A percentile compares a stretch with the other conserved stretches of the same genome.
These are phyloP conservation scores for Penicillium odoratum DNA, from an alignment of 495 filamentous ascomycete genomes.

Conservation along the genomic window DNA sequence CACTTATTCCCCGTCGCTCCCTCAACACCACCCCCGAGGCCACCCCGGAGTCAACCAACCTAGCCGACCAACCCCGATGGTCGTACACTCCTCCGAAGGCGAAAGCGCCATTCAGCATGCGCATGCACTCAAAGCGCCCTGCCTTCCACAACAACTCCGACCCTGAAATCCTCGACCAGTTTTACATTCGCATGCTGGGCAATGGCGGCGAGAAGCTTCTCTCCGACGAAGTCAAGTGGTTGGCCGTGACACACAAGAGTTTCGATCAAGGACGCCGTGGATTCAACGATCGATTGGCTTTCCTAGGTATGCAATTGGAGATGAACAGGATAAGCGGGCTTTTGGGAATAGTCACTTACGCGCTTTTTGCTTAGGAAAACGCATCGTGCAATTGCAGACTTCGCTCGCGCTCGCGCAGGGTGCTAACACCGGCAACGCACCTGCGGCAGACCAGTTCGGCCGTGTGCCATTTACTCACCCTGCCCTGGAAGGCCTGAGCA, in stretches of 20 bases:
- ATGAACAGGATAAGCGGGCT: background rate
- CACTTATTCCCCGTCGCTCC: slow-evolving; percentile 25
- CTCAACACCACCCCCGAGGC: slow-evolving; percentile 23
- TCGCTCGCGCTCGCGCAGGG: slow-evolving; percentile 68
- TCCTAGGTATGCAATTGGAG: slow-evolving; percentile 63
- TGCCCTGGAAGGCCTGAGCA: slow-evolving; percentile 69
- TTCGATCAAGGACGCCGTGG: slow-evolving; percentile 94
- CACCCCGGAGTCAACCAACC: slow-evolving; percentile 23
- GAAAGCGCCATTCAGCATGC: slow-evolving; percentile 66
- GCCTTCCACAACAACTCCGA: slow-evolving; percentile 72
- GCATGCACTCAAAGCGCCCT: slow-evolving; percentile 45
- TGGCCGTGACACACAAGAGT: slow-evolving; percentile 96
- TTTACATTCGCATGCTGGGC: slow-evolving; percentile 73
- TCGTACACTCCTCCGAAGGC: slow-evolving; percentile 74
- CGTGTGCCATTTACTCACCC: slow-evolving; percentile 72
- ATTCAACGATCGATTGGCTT: slow-evolving; percentile 91
- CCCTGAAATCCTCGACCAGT: slow-evolving; percentile 66
- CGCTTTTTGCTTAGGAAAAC: slow-evolving; percentile 61
- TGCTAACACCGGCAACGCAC: slow-evolving; percentile 18
- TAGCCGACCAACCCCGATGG: slow-evolving; percentile 68
- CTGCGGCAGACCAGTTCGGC: slow-evolving; percentile 36
- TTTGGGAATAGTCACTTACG: slow-evolving; percentile 6
- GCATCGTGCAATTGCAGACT: slow-evolving; percentile 76
- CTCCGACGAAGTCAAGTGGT: slow-evolving; percentile 91
- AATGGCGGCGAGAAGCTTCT: slow-evolving; percentile 67